A percentile compares a stretch with the other conserved stretches of the same genome.
Conservation (phyloP, 371 early-diverging fungal species). For the Mycotypha africana region DNA sequence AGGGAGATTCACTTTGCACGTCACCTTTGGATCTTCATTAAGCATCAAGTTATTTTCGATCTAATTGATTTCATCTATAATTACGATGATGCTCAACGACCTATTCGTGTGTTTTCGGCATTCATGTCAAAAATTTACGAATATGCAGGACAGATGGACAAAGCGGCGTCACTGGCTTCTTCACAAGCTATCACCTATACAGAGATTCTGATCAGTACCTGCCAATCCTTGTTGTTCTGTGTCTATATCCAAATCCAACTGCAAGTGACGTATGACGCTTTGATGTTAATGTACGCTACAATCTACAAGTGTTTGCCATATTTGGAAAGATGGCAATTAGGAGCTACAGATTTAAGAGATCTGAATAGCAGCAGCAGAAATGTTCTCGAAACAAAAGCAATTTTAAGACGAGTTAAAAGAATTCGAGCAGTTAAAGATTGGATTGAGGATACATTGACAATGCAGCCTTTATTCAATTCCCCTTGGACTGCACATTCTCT, state of each 20-base stretch:
- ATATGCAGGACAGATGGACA: constrained; percentile 1
- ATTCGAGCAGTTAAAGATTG: constrained; percentile 20
- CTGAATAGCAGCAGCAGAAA: constrained; percentile 7
- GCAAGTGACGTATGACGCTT: constrained; percentile 24
- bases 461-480: constrained; percentile 29
- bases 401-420: constrained; percentile 4
- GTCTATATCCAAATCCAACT: constrained; percentile 33
- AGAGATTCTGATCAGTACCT: constrained; percentile 10
- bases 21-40: constrained; percentile 3
- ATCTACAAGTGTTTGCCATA: constrained; percentile 16
- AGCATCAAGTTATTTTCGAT: constrained; percentile 20
- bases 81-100: constrained; percentile 9
- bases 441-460: constrained; percentile 21
- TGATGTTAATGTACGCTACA: constrained; percentile 9
- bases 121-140: constrained; percentile 2
- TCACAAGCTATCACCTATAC: neutral
- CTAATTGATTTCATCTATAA: constrained; percentile 6
- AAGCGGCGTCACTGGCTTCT: constrained; percentile 1
- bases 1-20: neutral
- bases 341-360: constrained; percentile 1
- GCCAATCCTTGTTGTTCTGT: constrained; percentile 20
- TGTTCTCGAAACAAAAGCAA: constrained; percentile 10
- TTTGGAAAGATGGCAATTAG: constrained; percentile 18
- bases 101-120: constrained; percentile 12
- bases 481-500: constrained; percentile 32